phyloP scores from a whole-genome alignment of 306 rosid genomes.

The Sesbania bispinosa region DNA sequence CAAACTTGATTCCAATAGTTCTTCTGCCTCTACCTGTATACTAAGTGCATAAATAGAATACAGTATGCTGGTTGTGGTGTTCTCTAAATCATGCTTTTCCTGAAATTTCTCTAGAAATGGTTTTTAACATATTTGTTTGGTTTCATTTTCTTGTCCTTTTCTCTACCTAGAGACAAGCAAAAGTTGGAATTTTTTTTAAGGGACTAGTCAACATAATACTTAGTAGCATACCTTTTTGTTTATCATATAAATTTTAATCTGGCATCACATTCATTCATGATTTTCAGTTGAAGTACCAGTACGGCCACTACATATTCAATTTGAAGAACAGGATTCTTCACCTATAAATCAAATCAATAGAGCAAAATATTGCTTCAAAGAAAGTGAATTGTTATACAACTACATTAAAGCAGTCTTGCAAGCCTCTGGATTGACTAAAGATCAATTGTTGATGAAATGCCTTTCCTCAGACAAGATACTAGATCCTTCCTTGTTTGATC shows the following conservation, averaged over 20 bases:
- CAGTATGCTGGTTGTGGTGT: neutral
- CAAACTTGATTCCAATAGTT: neutral
- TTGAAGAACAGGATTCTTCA: conserved; percentile 58
- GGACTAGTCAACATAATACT: neutral
- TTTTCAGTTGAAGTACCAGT: conserved; percentile 50
- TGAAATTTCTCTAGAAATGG: neutral
- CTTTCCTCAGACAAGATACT: conserved; percentile 71
- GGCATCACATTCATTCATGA: conserved; percentile 28
- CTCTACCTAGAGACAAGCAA: neutral
- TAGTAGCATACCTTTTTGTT: neutral
- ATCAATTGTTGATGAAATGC: conserved; percentile 56
- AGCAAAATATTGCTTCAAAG: conserved; percentile 43
- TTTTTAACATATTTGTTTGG: conserved; percentile 3
- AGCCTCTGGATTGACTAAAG: conserved; percentile 64
- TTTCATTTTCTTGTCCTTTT: neutral
- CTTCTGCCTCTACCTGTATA: neutral
- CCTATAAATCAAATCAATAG: conserved; percentile 36
- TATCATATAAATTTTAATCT: conserved; percentile 7
- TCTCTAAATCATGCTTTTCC: neutral
- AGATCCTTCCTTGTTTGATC: conserved; percentile 54
- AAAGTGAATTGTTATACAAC: conserved; percentile 52
- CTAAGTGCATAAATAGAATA: neutral
- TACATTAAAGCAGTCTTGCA: conserved; percentile 55
- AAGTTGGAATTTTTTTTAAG: neutral
- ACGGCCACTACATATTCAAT: conserved; percentile 55